These are phyloP conservation scores for Brassica hybrid DNA, from an alignment of 441 rosid species.

Conservation along the genomic window DNA sequence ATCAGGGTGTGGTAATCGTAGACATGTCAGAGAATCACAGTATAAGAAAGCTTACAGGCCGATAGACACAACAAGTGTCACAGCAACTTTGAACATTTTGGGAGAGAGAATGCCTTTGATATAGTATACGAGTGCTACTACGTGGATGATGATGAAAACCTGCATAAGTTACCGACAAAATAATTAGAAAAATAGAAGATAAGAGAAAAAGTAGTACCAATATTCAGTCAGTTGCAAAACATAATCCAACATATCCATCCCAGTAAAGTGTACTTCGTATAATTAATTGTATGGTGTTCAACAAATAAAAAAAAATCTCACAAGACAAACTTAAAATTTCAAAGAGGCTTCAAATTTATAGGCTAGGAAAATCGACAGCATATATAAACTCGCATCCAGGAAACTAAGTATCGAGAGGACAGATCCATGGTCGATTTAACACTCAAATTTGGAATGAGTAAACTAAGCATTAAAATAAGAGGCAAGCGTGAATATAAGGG, in stretches of 20 bases:
- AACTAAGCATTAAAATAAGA: background rate
- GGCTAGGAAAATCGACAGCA: slow-evolving; percentile 2
- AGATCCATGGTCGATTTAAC: slow-evolving; percentile 3
- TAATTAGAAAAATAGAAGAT: slow-evolving; percentile 24
- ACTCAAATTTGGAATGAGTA: slow-evolving; percentile 13
- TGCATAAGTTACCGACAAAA: slow-evolving; percentile 48
- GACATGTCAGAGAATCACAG: slow-evolving; percentile 35
- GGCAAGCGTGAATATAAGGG: background rate
- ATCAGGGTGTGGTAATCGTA: background rate
- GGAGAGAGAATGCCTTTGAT: slow-evolving; percentile 93
- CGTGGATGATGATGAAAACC: slow-evolving; percentile 96
- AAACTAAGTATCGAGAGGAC: background rate
- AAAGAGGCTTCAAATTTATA: slow-evolving; percentile 1
- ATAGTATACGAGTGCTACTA: slow-evolving; percentile 91
- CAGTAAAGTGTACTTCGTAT: slow-evolving; percentile 11
- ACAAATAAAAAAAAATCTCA: slow-evolving; percentile 9
- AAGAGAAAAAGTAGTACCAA: slow-evolving; percentile 26
- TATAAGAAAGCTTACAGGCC: slow-evolving; percentile 82
- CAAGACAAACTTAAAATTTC: background rate
- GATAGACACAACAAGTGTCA: slow-evolving; percentile 83
- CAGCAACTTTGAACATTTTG: slow-evolving; percentile 96
- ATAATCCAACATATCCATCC: slow-evolving; percentile 15
- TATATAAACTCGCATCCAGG: slow-evolving; percentile 3
- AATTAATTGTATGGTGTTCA: background rate
- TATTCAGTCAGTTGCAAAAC: slow-evolving; percentile 17